phyloP scores from a whole-genome alignment of 352 stramenopile species.

The Phytophthora ramorum region DNA sequence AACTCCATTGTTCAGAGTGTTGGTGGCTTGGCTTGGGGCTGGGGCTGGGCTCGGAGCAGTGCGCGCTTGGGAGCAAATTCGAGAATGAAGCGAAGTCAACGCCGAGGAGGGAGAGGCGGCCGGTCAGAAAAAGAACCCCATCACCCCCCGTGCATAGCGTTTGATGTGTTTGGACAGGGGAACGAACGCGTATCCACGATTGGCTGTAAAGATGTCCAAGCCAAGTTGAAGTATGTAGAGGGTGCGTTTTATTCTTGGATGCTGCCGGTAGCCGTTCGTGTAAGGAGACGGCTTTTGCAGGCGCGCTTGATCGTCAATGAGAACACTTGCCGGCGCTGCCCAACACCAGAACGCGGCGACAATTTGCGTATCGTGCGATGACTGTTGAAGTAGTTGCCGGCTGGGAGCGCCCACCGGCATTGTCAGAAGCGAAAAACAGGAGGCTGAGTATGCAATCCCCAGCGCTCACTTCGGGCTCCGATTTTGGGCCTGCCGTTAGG shows the following conservation, averaged over 20 bases:
- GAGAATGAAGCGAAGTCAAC: slow-evolving; percentile 37
- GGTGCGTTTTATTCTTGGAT: slow-evolving; percentile 20
- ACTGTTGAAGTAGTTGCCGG: slow-evolving; percentile 21
- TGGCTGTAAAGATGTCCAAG: slow-evolving; percentile 21
- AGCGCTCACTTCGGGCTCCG: slow-evolving; percentile 1
- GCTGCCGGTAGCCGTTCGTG: too few species aligned
- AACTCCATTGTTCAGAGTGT: slow-evolving; percentile 45
- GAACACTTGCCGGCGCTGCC: not conserved
- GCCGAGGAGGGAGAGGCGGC: slow-evolving; percentile 8
- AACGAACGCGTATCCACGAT: too few species aligned
- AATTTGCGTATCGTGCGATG: slow-evolving; percentile 28
- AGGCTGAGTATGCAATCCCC: slow-evolving; percentile 32
- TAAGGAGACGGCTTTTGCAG: not conserved
- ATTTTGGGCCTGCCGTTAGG: slow-evolving; percentile 23
- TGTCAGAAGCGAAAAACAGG: not conserved
- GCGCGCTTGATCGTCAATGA: not conserved
- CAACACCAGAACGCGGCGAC: slow-evolving; percentile 18
- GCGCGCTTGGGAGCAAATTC: slow-evolving; percentile 40
- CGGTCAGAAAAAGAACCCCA: slow-evolving; percentile 31
- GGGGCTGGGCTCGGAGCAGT: slow-evolving; percentile 18
- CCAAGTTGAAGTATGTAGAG: slow-evolving; percentile 22
- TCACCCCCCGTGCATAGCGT: slow-evolving; percentile 16
- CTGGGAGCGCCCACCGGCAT: slow-evolving; percentile 3
- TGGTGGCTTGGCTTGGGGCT: slow-evolving; percentile 16
- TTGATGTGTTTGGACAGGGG: slow-evolving; percentile 10